These are phyloP conservation scores for Pulveroboletus ravenelii DNA, from an alignment of 768 basidiomycete genomes.

Conservation along the genomic window DNA sequence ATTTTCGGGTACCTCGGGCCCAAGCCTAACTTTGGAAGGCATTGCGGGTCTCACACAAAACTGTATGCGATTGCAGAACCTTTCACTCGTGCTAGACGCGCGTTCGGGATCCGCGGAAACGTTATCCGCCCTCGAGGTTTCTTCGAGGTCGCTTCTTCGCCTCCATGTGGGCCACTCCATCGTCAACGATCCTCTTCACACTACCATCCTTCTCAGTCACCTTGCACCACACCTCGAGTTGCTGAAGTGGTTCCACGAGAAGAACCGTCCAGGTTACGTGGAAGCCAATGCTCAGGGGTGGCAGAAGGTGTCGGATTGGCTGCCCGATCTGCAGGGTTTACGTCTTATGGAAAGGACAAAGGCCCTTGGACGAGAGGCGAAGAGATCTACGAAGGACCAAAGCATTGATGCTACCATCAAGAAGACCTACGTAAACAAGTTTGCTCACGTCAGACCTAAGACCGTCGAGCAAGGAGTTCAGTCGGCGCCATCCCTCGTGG, in stretches of 20 bases:
- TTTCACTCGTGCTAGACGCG: conserved; percentile 63
- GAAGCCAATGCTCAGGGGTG: conserved; percentile 65
- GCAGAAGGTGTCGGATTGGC: conserved; percentile 62
- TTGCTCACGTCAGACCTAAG: conserved; percentile 38
- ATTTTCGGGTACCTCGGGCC: conserved; percentile 49
- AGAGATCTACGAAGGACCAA: conserved; percentile 32
- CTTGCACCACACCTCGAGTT: conserved; percentile 65
- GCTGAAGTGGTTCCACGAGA: conserved; percentile 75
- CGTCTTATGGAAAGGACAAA: conserved; percentile 58
- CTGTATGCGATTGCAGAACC: conserved; percentile 60
- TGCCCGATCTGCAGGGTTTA: conserved; percentile 69
- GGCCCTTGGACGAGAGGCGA: conserved; percentile 21
- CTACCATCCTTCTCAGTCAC: conserved; percentile 71
- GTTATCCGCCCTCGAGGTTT: conserved; percentile 42
- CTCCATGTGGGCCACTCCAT: conserved; percentile 75
- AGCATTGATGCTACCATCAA: conserved; percentile 51
- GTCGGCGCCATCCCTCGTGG: conserved; percentile 33
- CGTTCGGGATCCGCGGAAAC: conserved; percentile 41
- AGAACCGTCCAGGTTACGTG: conserved; percentile 63
- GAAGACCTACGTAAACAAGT: conserved; percentile 36
- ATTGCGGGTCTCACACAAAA: conserved; percentile 51
- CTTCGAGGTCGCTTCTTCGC: conserved; percentile 64
- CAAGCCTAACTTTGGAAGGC: conserved; percentile 62
- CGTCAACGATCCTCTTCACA: conserved; percentile 62
- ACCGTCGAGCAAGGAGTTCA: conserved; percentile 35